A percentile compares a stretch with the other conserved stretches of the same genome.
These are phyloP conservation scores for Phaeosphaeria sp. DNA, from an alignment of 2,329 filamentous ascomycete genomes.

Conservation along the genomic window DNA sequence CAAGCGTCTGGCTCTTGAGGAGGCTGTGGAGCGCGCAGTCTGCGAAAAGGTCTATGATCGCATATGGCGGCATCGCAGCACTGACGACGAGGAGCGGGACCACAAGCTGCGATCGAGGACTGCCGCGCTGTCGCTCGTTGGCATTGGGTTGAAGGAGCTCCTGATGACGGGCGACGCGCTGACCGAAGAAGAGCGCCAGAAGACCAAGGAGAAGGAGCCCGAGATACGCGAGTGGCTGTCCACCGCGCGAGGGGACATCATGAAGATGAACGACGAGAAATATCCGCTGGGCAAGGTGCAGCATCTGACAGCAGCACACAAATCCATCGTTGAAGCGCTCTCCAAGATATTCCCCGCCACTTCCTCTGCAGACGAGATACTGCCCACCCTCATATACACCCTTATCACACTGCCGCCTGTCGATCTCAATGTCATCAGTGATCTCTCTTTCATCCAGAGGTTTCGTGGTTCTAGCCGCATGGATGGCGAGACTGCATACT, in stretches of 20 bases:
- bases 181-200: slow-evolving; percentile 63
- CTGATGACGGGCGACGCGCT: slow-evolving; percentile 63
- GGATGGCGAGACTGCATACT: slow-evolving; percentile 94
- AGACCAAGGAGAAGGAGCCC: slow-evolving; percentile 59
- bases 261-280: slow-evolving; percentile 83
- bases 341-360: slow-evolving; percentile 70
- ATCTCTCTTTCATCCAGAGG: slow-evolving; percentile 90
- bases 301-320: slow-evolving; percentile 86
- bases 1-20: slow-evolving; percentile 80
- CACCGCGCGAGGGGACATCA: slow-evolving; percentile 70
- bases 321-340: slow-evolving; percentile 89
- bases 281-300: slow-evolving; percentile 92
- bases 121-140: slow-evolving; percentile 86
- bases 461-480: slow-evolving; percentile 87
- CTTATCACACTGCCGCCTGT: slow-evolving; percentile 90
- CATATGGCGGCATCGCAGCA: slow-evolving; percentile 89
- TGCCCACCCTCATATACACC: slow-evolving; percentile 95
- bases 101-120: slow-evolving; percentile 95
- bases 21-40: slow-evolving; percentile 85
- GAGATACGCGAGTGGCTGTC: slow-evolving; percentile 77
- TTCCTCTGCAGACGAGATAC: slow-evolving; percentile 94
- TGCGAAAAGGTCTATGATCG: slow-evolving; percentile 84
- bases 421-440: slow-evolving; percentile 87
- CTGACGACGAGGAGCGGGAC: slow-evolving; percentile 92
- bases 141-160: slow-evolving; percentile 85